Base-by-base conservation (phyloP, 139 green algal species). In the Chlamydomonas sp. region DNA sequence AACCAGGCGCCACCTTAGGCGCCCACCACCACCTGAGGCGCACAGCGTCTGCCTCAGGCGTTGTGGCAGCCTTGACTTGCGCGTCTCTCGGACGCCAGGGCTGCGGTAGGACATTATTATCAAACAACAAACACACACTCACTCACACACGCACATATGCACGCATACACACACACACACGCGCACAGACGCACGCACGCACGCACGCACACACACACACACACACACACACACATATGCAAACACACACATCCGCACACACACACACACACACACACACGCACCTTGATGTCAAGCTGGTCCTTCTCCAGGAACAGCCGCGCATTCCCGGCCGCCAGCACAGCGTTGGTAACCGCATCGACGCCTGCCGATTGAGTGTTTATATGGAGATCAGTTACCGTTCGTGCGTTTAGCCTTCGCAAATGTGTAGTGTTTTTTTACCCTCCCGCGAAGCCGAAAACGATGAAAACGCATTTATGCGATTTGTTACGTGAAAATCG, bases 311-410 rank as follows among this genome's bases (percentile, higher is more conserved):
- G 63, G 58, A 79, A 83, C 10, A 89, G 50, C 8, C 83, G 76
- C 20, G 83, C 82, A 63, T 85, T 83, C 37, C 83, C 81, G 1
- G 85, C 76, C 0, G 80, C 80, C 39, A 84, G 74, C 58, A 89
- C 80, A 2, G 77, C 77, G 38, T 81, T 85, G 22, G 79, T 73
- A 10, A 89, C 80, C 29, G 83, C 83, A 64, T 89, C 83, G 22
- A 84, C 66, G 13, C 83, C 83, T n/a, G n/a, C n/a, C n/a, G n/a
- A n/a, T n/a, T n/a, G n/a, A n/a, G n/a, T n/a, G 34, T 85, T 80
- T 43, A 69, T 78, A 20, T 60, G 30, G 30, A 79, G 69, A 16
- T 16, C n/a, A n/a, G n/a, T n/a, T n/a, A n/a, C n/a, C n/a, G 64
- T 70, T 30, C 30, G 47, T 35, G 29, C 39, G 39, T 47, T 58